Base-by-base conservation (phyloP, 352 stramenopile species). In the Saprolegnia parasitica region DNA sequence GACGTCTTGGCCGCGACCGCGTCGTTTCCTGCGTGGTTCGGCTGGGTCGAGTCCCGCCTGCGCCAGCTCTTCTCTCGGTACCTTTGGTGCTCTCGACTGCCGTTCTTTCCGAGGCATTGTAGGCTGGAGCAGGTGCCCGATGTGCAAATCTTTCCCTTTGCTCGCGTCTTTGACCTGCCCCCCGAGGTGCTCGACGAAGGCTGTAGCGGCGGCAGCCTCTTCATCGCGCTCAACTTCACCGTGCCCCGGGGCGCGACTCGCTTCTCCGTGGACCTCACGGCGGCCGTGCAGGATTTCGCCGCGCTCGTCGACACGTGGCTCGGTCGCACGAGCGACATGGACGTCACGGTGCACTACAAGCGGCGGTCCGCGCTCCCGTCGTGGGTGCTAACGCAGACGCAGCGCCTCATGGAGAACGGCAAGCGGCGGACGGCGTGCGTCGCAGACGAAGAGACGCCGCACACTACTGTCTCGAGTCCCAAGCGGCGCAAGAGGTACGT, bases 41-140 rank as follows among this genome's bases (percentile, higher is more conserved):
- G 86, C 15, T 96, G 88, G 88, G 82, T 95, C 45, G 88, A 96
- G 67, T 96, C 87, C 13, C 80, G 87, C 11, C 72, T 96, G 42
- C 81, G 88, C 6, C 81, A 90, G 52, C 77, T 96, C 21, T 85
- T 96, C 24, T 60, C 52, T 15, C 52, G 24, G 35, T 60, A 60
- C 13, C 3, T 26, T 52, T 52, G 46, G 46, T n/a, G n/a, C n/a
- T n/a, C n/a, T n/a, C n/a, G n/a, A n/a, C n/a, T 49, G 29, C 42
- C 13, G 11, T 8, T 15, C 18, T 15, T n/a, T 15, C 42, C 10
- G 13, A 49, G 13, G 42, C 42, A n/a, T 32, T 15, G 32, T 71
- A 70, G 68, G 45, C 54, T 95, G 62, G 87, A 95, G 71, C 64
- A 72, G 15, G 68, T 91, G 5, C 79, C 79, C 0, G 74, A 84